Evolutionary conservation across 169 alveolate species (phyloP), one percentile per base, ranked within the genome.

Genomic region (Toxoplasma gondii): DNA sequence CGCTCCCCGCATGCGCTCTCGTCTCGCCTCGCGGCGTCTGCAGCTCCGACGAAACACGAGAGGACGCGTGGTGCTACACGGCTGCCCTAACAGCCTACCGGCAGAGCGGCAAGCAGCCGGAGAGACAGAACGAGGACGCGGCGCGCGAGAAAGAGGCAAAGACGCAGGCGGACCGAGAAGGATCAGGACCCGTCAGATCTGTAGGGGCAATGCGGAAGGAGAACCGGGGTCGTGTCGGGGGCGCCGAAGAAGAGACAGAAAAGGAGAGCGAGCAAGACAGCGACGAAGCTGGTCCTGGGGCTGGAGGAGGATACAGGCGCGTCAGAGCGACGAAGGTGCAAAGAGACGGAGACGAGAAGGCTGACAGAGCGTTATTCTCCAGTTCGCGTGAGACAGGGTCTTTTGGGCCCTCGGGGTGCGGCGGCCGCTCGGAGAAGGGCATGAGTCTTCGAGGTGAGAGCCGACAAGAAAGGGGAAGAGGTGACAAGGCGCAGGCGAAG

Each of bases 1-100:
- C 91, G 54, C 45, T 84, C 69, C 91, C 91, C 31, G 91, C 91
- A 9, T 49, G 78, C 43, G 88, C 41, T 44, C 78, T 84, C 12
- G 36, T 38, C 12, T 43, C 38, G 34, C 90, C 86, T 31, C 39
- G 86, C 39, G 86, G 86, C 86, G 45, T 78, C 44, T 78, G 86
- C 86, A 78, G 24, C 86, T 78, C 86, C 9, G 86, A 78, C 45
- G 86, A 78, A 36, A 41, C 4, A 24, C 54, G 90, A 17, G 67
- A 82, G 67, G 64, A 82, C 12, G 90, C 90, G 10, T 43, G 90
- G 67, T 82, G 67, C 90, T 82, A 43, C 90, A 22, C 41, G 36
- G 64, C 29, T 17, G 90, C 90, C 39, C 69, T 82, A 10, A 41
- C 0, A 12, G 86, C 86, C 49, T 78, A 78, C 45, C 86, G n/a